Base-by-base conservation (phyloP, 192 early-diverging fungal genomes). In the Coemansia aciculifera region DNA sequence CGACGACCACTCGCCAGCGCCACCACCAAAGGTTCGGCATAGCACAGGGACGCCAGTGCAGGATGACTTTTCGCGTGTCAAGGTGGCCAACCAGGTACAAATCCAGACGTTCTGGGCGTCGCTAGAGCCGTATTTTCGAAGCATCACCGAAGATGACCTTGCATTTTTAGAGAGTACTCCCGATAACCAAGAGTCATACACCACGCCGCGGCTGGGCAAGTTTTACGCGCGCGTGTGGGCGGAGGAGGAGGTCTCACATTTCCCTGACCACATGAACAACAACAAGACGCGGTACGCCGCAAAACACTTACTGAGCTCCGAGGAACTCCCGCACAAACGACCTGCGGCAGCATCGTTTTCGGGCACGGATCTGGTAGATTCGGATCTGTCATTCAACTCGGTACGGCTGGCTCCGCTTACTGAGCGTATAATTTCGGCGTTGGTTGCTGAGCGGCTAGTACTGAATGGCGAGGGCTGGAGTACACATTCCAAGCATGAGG, bases 61-160 rank as follows among this genome's bases (percentile, higher is more conserved):
- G 62, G 87, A 88, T 19, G 88, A 89, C 57, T 89, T 88, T 78
- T 87, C 88, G 32, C 85, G 85, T 19, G 87, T 87, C 57, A 87
- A 89, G 62, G 83, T 89, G 31, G 87, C 85, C 77, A 97, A 86
- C 75, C 86, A 97, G 83, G 89, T 95, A 21, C 91, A 93, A n/a
- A 91, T 94, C 51, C 85, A 87, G 15, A 86, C 87, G 5, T 98
- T 93, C 68, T 95, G 90, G 90, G 64, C 84, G 7, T 91, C 90
- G 7, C 78, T 90, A 48, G 96, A 97, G 21, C 93, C 94, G 66
- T 96, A 90, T 66, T 94, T 93, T 67, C 79, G 94, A 19, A 81
- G 79, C 34, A 85, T 97, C 49, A 86, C 83, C 19, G 93, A 96
- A 57, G 90, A 91, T 17, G 96, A 98, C 73, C 59, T 95, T 24